Percentiles rank a stretch among this genome's conserved stretches.
Evolutionary conservation across 169 alveolate species (phyloP).

Genomic region (Plasmodium yoelii): DNA sequence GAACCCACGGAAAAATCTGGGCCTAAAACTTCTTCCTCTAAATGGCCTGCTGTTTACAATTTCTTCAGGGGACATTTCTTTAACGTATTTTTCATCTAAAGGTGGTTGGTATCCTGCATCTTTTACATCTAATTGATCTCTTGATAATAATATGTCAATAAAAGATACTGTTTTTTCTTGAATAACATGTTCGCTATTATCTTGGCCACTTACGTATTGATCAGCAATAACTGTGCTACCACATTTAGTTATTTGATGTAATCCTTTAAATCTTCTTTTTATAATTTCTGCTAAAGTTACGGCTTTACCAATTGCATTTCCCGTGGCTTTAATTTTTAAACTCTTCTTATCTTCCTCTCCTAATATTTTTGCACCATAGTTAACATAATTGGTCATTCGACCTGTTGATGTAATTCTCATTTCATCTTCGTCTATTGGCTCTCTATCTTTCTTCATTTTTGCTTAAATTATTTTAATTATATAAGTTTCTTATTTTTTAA

Average conservation of each 20-base stretch:
- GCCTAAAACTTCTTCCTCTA: slow-evolving; percentile 73
- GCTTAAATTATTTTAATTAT: slow-evolving; percentile 12
- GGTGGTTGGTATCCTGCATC: slow-evolving; percentile 88
- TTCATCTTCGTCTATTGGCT: slow-evolving; percentile 88
- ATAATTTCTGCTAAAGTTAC: slow-evolving; percentile 90
- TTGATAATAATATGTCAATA: slow-evolving; percentile 84
- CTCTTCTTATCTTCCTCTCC: slow-evolving; percentile 82
- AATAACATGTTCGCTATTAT: slow-evolving; percentile 84
- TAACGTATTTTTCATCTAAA: slow-evolving; percentile 82
- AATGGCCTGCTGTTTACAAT: slow-evolving; percentile 74
- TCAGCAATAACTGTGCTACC: slow-evolving; percentile 83
- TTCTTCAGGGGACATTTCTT: slow-evolving; percentile 81
- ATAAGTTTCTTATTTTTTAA: neutral
- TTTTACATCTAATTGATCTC: slow-evolving; percentile 78
- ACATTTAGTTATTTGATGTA: slow-evolving; percentile 88
- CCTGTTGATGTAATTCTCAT: slow-evolving; percentile 89
- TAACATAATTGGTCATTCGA: slow-evolving; percentile 87
- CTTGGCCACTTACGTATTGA: slow-evolving; percentile 88
- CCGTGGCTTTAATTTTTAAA: slow-evolving; percentile 91
- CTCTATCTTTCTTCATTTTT: slow-evolving; percentile 79
- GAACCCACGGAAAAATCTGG: slow-evolving; percentile 71
- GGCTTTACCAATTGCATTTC: slow-evolving; percentile 91
- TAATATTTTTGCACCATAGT: slow-evolving; percentile 86
- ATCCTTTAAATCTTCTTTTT: slow-evolving; percentile 88
- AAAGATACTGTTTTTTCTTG: slow-evolving; percentile 84